Evolutionary conservation across 75 land plant species (phyloP).

Genomic region (Sequoia sempervirens): DNA sequence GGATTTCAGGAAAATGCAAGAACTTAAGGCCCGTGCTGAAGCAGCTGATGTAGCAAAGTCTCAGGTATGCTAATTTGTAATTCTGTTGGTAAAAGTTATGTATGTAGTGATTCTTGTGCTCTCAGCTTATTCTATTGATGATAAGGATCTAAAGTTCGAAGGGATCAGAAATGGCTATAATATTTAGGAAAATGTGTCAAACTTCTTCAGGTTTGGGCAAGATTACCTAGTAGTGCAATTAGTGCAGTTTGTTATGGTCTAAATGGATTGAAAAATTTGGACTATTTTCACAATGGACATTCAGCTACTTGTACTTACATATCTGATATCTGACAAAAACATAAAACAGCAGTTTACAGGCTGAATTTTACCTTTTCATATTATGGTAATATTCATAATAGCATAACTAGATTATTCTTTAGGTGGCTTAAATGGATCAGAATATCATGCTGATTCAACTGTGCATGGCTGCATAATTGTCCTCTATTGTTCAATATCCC

Average conservation of each 20-base stretch:
- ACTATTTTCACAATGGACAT: background rate
- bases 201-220: background rate
- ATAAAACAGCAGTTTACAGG: background rate
- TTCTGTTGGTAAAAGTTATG: background rate
- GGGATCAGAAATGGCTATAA: background rate
- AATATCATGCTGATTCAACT: background rate
- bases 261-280: background rate
- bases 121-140: background rate
- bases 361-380: background rate
- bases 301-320: background rate
- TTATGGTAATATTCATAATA: background rate
- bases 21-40: slow-evolving; percentile 38
- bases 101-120: background rate
- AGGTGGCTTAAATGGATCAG: no score
- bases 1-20: slow-evolving; percentile 36
- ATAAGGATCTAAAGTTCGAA: background rate
- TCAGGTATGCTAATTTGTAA: slow-evolving; percentile 19
- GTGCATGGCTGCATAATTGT: background rate
- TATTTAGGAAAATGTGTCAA: background rate
- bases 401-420: background rate
- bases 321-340: background rate
- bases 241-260: background rate
- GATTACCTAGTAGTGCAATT: background rate
- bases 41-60: slow-evolving; percentile 49
- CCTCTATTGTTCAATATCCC: no score